Conservation (phyloP, 2,329 filamentous ascomycete species). For the Colletotrichum tropicicola region DNA sequence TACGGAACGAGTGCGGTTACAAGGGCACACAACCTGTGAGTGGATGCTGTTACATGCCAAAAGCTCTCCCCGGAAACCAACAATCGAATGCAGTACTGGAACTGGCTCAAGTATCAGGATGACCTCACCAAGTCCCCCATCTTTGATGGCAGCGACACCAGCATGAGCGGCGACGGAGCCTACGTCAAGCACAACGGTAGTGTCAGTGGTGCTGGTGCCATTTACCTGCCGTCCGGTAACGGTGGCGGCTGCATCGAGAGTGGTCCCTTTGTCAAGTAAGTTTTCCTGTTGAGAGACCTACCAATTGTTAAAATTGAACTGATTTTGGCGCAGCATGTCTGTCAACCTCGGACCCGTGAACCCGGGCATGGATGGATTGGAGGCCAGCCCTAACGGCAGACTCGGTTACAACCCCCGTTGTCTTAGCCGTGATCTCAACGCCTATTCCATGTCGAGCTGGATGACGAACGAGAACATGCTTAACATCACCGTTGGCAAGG, state of each 20-base stretch:
- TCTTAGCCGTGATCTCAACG: conserved; percentile 51
- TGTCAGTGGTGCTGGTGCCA: conserved; percentile 33
- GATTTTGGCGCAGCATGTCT: conserved; percentile 41
- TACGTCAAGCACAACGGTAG: conserved; percentile 37
- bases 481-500: conserved; percentile 39
- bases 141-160: conserved; percentile 49
- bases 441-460: conserved; percentile 35
- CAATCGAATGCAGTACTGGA: conserved; percentile 49
- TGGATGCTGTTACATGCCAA: background rate
- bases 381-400: conserved; percentile 7
- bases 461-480: conserved; percentile 31
- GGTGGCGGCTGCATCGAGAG: conserved; percentile 44
- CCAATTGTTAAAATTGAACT: conserved; percentile 35
- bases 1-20: conserved; percentile 31
- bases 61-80: too few species aligned
- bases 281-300: conserved; percentile 27
- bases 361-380: conserved; percentile 39
- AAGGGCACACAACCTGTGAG: conserved; percentile 29
- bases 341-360: conserved; percentile 49
- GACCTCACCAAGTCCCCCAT: conserved; percentile 43
- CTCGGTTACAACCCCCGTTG: conserved; percentile 56
- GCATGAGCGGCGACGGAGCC: conserved; percentile 49
- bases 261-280: conserved; percentile 40
- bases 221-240: conserved; percentile 43
- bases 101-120: conserved; percentile 43